These are phyloP conservation scores for Viridothelium virens DNA, from an alignment of 495 filamentous ascomycete genomes.

Conservation along the genomic window DNA sequence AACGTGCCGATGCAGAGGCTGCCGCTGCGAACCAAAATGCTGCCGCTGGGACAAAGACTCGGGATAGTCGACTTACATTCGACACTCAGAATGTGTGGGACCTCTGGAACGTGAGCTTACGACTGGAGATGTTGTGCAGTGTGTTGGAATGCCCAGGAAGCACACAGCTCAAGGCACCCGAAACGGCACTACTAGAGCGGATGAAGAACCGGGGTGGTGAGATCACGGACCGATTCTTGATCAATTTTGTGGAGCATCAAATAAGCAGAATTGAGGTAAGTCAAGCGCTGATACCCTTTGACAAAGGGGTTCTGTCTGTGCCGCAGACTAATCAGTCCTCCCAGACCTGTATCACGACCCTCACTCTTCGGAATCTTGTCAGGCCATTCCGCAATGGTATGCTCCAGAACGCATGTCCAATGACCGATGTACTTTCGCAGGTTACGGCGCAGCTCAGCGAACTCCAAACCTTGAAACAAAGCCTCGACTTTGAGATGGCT, in stretches of 20 bases:
- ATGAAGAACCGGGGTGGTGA: constrained; percentile 80
- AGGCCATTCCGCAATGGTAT: constrained; percentile 33
- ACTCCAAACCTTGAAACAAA: constrained; percentile 28
- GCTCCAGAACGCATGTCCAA: constrained; percentile 36
- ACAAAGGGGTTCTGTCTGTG: too few species aligned
- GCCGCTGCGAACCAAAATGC: constrained; percentile 47
- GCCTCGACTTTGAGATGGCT: constrained; percentile 25
- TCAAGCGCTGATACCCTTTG: constrained; percentile 12
- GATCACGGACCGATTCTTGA: constrained; percentile 73
- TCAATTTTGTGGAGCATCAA: constrained; percentile 87
- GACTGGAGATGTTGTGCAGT: constrained; percentile 87
- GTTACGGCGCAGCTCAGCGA: constrained; percentile 31
- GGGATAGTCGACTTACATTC: constrained; percentile 42
- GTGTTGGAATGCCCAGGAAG: constrained; percentile 60
- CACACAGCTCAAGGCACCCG: constrained; percentile 57
- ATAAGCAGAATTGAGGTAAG: constrained; percentile 90
- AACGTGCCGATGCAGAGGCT: constrained; percentile 41
- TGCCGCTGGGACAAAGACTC: constrained; percentile 26
- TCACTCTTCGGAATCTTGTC: constrained; percentile 38
- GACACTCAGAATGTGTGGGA: constrained; percentile 79
- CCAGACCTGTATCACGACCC: constrained; percentile 37
- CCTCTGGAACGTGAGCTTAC: constrained; percentile 79
- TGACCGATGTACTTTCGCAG: constrained; percentile 34
- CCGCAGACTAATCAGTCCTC: not conserved
- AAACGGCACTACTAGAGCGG: constrained; percentile 70